Percentiles rank a stretch among this genome's conserved stretches.
Evolutionary conservation across 805 yeast species (phyloP).

Genomic region (Starmerella cellae): DNA sequence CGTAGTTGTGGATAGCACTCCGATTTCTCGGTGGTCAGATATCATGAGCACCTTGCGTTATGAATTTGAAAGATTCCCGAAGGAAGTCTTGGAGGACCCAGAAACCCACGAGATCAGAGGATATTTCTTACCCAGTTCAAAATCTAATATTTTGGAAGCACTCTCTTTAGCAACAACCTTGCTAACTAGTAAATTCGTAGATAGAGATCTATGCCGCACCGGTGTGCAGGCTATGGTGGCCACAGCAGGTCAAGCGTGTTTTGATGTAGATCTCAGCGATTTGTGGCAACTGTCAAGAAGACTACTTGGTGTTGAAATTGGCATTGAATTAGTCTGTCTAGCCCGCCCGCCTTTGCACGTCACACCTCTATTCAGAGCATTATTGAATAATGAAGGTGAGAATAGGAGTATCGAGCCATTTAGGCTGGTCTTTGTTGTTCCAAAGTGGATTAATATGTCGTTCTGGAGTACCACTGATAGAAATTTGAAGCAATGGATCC

Average conservation of each 20-base stretch:
- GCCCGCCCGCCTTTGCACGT: slow-evolving; percentile 86
- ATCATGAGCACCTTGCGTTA: slow-evolving; percentile 76
- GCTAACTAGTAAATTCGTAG: slow-evolving; percentile 62
- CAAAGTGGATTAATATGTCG: slow-evolving; percentile 91
- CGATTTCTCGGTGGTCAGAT: slow-evolving; percentile 75
- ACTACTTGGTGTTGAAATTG: slow-evolving; percentile 64
- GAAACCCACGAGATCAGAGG: slow-evolving; percentile 40
- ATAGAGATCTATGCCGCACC: slow-evolving; percentile 77
- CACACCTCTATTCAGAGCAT: slow-evolving; percentile 83
- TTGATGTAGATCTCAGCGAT: slow-evolving; percentile 75
- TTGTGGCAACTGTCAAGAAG: slow-evolving; percentile 62
- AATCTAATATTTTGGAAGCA: slow-evolving; percentile 81
- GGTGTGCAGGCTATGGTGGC: slow-evolving; percentile 79
- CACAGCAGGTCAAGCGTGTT: slow-evolving; percentile 87
- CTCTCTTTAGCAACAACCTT: slow-evolving; percentile 70
- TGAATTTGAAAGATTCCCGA: slow-evolving; percentile 72
- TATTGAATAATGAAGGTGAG: slow-evolving; percentile 39
- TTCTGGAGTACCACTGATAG: slow-evolving; percentile 59
- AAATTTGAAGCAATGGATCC: slow-evolving; percentile 54
- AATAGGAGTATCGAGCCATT: slow-evolving; percentile 36
- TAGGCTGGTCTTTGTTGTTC: slow-evolving; percentile 34
- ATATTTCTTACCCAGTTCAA: slow-evolving; percentile 66
- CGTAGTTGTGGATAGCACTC: slow-evolving; percentile 90
- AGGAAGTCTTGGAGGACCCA: slow-evolving; percentile 47
- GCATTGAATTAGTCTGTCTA: slow-evolving; percentile 77